phyloP scores from a whole-genome alignment of 208 protist genomes.

The Angomonas deanei region DNA sequence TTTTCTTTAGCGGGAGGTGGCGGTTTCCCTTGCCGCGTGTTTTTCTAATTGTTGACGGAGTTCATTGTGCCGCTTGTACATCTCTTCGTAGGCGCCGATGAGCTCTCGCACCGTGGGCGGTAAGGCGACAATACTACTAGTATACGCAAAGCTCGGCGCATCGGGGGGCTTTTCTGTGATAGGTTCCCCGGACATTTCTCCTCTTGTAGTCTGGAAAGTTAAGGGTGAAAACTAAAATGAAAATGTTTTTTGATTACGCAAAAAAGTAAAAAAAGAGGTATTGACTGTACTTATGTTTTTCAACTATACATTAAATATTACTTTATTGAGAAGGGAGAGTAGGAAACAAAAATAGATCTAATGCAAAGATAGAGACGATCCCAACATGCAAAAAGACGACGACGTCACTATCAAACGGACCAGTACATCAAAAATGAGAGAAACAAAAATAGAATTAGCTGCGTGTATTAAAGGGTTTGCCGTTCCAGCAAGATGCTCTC shows the following conservation, averaged over 20 bases:
- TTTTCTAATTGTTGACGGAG: background rate
- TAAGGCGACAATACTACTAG: conserved; percentile 20
- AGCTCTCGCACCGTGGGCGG: conserved; percentile 48
- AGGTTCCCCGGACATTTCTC: background rate
- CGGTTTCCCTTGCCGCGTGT: too few species aligned
- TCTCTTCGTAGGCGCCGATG: conserved; percentile 24
- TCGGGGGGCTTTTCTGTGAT: background rate
- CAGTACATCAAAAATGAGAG: background rate
- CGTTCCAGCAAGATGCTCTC: background rate
- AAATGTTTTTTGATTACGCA: too few species aligned
- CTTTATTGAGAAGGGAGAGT: background rate
- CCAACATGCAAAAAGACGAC: too few species aligned
- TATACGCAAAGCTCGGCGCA: conserved; percentile 12
- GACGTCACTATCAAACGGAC: too few species aligned
- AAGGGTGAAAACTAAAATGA: too few species aligned
- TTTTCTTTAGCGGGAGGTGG: too few species aligned
- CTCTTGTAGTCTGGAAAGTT: too few species aligned
- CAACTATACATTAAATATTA: too few species aligned
- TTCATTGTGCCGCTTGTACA: conserved; percentile 21
- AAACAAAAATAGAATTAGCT: background rate
- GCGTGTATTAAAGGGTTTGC: conserved; percentile 3
- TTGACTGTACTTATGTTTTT: too few species aligned
- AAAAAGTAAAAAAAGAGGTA: too few species aligned
- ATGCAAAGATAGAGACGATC: background rate
- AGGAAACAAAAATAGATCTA: background rate